Conservation (phyloP, 2,329 filamentous ascomycete genomes). For the Verticillium dahliae region DNA sequence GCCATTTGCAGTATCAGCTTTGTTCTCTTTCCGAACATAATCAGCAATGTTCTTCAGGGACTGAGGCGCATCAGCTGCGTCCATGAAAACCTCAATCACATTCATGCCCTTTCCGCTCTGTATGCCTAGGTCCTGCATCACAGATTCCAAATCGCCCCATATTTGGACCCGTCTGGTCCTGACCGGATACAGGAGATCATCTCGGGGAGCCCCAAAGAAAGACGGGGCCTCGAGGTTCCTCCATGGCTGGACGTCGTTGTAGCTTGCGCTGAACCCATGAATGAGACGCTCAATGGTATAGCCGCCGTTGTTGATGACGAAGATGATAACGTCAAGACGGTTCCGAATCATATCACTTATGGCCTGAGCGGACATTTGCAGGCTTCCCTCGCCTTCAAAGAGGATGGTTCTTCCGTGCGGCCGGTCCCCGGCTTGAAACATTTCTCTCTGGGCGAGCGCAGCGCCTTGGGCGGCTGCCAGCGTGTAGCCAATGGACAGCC, state of each 20-base stretch:
- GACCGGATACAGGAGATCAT: background rate
- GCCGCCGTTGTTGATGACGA: background rate
- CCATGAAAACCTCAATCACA: background rate
- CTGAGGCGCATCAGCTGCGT: background rate
- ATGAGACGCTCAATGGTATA: constrained; percentile 1
- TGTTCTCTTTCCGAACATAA: background rate
- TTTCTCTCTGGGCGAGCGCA: constrained; percentile 45
- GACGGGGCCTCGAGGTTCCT: background rate
- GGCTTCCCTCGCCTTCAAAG: constrained; percentile 57
- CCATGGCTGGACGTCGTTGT: background rate
- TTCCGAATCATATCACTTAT: constrained; percentile 56
- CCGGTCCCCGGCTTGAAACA: constrained; percentile 13
- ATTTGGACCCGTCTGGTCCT: background rate
- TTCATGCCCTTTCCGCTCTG: background rate
- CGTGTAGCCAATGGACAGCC: constrained; percentile 56
- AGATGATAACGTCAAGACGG: constrained; percentile 31
- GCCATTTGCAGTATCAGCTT: background rate
- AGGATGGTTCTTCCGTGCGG: constrained; percentile 35
- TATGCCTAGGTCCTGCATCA: background rate
- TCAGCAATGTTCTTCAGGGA: background rate
- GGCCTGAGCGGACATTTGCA: constrained; percentile 62
- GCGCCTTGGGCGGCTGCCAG: constrained; percentile 50
- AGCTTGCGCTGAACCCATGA: background rate
- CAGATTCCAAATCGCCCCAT: background rate
- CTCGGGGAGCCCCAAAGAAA: background rate